Evolutionary conservation across 768 basidiomycete genomes (phyloP), one percentile per base, ranked within the genome.

Genomic region (Sarcomyxa edulis): DNA sequence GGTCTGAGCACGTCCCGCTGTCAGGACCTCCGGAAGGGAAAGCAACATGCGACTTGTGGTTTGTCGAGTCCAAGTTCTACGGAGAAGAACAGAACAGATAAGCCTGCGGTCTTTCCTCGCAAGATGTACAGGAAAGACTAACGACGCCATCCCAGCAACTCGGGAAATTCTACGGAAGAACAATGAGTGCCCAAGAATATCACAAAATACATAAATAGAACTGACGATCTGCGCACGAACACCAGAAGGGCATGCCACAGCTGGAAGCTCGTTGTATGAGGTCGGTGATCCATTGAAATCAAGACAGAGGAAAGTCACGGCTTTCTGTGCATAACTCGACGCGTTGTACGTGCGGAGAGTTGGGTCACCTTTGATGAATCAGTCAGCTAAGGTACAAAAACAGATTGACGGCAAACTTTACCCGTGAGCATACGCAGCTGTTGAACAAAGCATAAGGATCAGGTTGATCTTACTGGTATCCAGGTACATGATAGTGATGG

Each of bases 131-230:
- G 68, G 66, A n/a, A n/a, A n/a, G n/a, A n/a, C n/a, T n/a, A n/a
- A n/a, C n/a, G n/a, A n/a, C n/a, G 44, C 74, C 74, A 48, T 76
- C 69, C 74, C 74, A 76, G 51, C 74, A 76, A 42, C 68, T 73
- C 6, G 66, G 69, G 57, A 74, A 71, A 47, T 72, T 73, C 69
- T 74, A 36, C 32, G 11, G 34, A 9, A 18, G 9, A 33, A 36
- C 21, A 11, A 27, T 8, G 15, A 22, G 34, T 30, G 29, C 7
- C 25, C 24, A 11, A 21, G 14, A 7, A 41, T 30, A 32, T 32
- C 32, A 23, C 5, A 20, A 33, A 7, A 30, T 15, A 22, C 19
- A 28, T 6, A 32, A 20, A 38, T n/a, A 26, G 3, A 2, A 60
- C 68, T 33, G 48, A 72, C 72, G 34, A 76, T 60, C 47, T 76